phyloP scores from a whole-genome alignment of 2,329 filamentous ascomycete genomes.

The Chrysoporthe austroafricana region DNA sequence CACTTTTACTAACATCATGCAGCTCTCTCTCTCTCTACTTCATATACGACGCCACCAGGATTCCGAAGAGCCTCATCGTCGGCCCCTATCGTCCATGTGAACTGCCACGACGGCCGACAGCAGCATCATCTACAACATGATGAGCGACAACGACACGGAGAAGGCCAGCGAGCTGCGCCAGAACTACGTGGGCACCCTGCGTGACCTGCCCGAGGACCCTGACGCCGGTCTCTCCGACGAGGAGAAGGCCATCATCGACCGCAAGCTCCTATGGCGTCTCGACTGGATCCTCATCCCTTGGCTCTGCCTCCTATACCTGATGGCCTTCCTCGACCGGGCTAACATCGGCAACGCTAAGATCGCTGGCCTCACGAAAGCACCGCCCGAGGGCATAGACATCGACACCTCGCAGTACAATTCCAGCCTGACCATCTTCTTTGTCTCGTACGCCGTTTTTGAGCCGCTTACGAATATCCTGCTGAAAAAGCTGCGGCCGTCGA shows the following conservation, averaged over 20 bases:
- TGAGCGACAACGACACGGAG: constrained; percentile 28
- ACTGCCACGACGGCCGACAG: constrained; percentile 2
- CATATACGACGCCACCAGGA: not conserved
- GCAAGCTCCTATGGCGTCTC: constrained; percentile 38
- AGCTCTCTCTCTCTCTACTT: constrained; percentile 1
- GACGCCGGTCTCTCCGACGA: constrained; percentile 38
- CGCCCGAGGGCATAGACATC: constrained; percentile 58
- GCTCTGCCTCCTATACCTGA: constrained; percentile 67
- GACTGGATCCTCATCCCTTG: constrained; percentile 43
- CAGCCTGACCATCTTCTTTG: constrained; percentile 81
- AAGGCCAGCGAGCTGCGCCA: constrained; percentile 26
- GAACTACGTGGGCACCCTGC: constrained; percentile 21
- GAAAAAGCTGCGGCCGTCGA: constrained; percentile 73
- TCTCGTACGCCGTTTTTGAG: constrained; percentile 82
- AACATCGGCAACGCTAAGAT: constrained; percentile 77
- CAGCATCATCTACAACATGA: constrained; percentile 4
- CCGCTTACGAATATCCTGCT: constrained; percentile 79
- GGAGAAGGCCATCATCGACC: constrained; percentile 38
- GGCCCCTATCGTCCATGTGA: not conserved
- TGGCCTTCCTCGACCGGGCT: constrained; percentile 75
- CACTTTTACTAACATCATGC: constrained; percentile 9
- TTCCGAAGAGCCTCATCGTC: not conserved
- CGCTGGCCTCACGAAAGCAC: constrained; percentile 46
- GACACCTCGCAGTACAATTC: constrained; percentile 70
- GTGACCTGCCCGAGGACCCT: constrained; percentile 37